Evolutionary conservation across 805 yeast genomes (phyloP), one percentile per base, ranked within the genome.

Genomic region (Kuraishia capsulata): DNA sequence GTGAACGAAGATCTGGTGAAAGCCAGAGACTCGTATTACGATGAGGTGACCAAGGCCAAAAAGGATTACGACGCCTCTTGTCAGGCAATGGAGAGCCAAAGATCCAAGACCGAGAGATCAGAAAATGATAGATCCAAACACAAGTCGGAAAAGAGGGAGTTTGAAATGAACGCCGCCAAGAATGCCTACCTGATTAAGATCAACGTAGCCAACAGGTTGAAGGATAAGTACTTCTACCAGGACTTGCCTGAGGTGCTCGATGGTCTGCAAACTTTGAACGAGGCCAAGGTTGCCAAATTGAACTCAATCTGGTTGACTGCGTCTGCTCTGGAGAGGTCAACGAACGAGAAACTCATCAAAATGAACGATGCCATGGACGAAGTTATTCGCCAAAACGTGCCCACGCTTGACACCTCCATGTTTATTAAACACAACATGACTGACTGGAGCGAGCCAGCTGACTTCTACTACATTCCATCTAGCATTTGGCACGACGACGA

Each of bases 401-500:
- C 94, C 1, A 64, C 62, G 31, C 62, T 87, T 37, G 96, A 88
- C 59, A 75, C 89, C 0, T 80, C 85, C 25, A 90, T 92, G 97
- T 92, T 79, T 59, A 78, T 88, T 40, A 88, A 88, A 52, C 99
- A 92, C 61, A 92, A 92, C 56, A 44, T 71, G 20, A 61, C 56
- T 14, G 65, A 65, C 13, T 92, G 96, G 97, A 68, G 67, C 33
- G 97, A 88, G 49, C 97, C 97, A 1, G 65, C 64, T 5, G 97
- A 90, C 61, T 86, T 83, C 53, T 69, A 76, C 46, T 92, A 83
- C 51, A 73, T 84, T 44, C 96, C 97, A 1, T 80, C 95, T 20
- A 79, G 88, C 23, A 81, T 92, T 31, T 92, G 98, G 98, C 97
- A 90, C 59, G 98, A 92, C 52, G 97, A 92, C 58, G 96, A 87